Evolutionary conservation across 805 yeast species (phyloP), one percentile per base, ranked within the genome.

Genomic region (Cyberlindnera sargentensis): DNA sequence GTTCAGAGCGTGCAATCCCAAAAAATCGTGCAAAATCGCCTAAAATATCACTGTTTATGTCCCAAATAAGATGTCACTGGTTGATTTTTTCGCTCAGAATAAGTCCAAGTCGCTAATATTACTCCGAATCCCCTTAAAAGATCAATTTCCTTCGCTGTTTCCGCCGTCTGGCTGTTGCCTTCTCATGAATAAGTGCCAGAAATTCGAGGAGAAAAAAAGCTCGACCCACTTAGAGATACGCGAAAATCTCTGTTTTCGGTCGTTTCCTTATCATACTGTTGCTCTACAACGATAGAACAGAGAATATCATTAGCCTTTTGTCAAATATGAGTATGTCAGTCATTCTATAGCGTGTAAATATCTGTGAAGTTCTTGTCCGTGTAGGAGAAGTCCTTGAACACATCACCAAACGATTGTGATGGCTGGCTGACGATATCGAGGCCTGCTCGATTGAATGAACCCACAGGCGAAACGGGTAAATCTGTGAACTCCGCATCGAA

Each of bases 401-500:
- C 51, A 41, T 64, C 62, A 2, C 40, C 43, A 34, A 34, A 44
- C 32, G 29, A 9, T 32, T 37, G 31, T 24, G 41, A 9, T 6
- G 31, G 32, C 1, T 47, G 36, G 20, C 30, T 41, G 9, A 35
- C 41, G 40, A 50, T 52, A 4, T 36, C 23, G 42, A 52, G 40
- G 4, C 47, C 53, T 4, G 46, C 46, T 33, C 37, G 26, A 15
- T 15, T 15, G 3, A 48, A 49, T 0, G 58, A 52, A 1, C 60
- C 60, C 26, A 53, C 47, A 2, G 61, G 60, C 4, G 59, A 48
- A 36, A 80, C 68, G 33, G 72, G 71, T 82, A 85, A 73, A 7
- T 72, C 73, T 0, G 96, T 88, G 63, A 88, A 88, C 47, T 84
- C 90, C 8, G 72, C 63, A 49, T 86, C 87, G 58, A 88, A 88